phyloP scores from a whole-genome alignment of 2,329 filamentous ascomycete genomes.

The Alternaria alternata region DNA sequence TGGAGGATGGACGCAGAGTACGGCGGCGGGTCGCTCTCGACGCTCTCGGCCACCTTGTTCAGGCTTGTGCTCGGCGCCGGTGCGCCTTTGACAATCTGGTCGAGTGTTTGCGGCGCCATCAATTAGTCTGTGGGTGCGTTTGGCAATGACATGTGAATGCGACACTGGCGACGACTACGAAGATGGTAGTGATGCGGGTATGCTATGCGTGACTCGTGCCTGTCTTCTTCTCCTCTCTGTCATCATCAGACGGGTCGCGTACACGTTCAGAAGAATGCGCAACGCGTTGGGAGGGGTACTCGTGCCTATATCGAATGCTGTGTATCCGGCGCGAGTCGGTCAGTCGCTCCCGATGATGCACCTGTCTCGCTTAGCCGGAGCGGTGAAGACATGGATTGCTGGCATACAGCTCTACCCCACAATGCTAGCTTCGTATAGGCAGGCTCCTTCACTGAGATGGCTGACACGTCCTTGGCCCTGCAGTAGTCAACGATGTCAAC shows the following conservation, averaged over 20 bases:
- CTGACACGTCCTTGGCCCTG: slow-evolving; percentile 16
- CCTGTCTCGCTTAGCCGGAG: slow-evolving; percentile 24
- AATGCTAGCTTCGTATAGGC: slow-evolving; percentile 13
- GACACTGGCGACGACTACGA: neutral
- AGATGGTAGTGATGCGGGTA: neutral
- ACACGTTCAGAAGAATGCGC: slow-evolving; percentile 2
- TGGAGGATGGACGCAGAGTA: slow-evolving; percentile 24
- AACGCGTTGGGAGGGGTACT: slow-evolving; percentile 1
- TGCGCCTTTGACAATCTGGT: slow-evolving; percentile 92
- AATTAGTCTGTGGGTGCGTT: neutral
- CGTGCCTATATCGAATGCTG: slow-evolving; percentile 9
- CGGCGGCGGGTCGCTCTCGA: slow-evolving; percentile 21
- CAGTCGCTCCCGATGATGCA: slow-evolving; percentile 10
- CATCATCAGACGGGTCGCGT: neutral
- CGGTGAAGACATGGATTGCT: slow-evolving; percentile 29
- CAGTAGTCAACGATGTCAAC: slow-evolving; percentile 9
- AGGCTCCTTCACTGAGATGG: slow-evolving; percentile 2
- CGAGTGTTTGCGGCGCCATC: slow-evolving; percentile 61
- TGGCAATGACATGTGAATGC: slow-evolving; percentile 16
- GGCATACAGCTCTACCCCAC: slow-evolving; percentile 17
- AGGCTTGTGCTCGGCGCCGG: slow-evolving; percentile 67
- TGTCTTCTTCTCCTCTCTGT: neutral
- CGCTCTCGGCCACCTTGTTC: slow-evolving; percentile 15
- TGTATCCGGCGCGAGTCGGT: slow-evolving; percentile 4
- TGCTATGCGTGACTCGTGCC: neutral